These are phyloP conservation scores for Capsicum chinense DNA, from an alignment of 257 asterid genomes.

Conservation along the genomic window DNA sequence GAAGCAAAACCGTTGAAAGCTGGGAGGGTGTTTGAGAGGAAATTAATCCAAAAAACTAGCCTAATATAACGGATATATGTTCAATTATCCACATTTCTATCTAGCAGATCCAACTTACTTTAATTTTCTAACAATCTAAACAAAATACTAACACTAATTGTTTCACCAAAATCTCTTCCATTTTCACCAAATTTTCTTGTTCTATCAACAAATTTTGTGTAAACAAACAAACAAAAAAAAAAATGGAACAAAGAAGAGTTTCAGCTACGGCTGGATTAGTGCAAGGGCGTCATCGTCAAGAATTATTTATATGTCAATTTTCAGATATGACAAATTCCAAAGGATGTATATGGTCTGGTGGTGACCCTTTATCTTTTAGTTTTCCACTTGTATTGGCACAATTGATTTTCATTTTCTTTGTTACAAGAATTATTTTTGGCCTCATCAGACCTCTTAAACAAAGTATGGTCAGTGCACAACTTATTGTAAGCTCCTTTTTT, in stretches of 20 bases:
- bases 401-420: slow-evolving; percentile 34
- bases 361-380: slow-evolving; percentile 43
- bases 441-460: slow-evolving; percentile 55
- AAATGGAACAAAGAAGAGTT: slow-evolving; percentile 15
- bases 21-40: slow-evolving; percentile 10
- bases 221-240: too few relatives aligned
- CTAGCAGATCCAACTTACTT: background rate
- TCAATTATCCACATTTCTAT: slow-evolving; percentile 26
- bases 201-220: background rate
- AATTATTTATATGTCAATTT: slow-evolving; percentile 53
- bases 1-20: background rate
- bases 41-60: slow-evolving; percentile 2
- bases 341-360: slow-evolving; percentile 58
- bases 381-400: slow-evolving; percentile 51
- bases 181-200: background rate
- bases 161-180: background rate
- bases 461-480: slow-evolving; percentile 63
- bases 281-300: slow-evolving; percentile 43
- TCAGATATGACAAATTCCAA: slow-evolving; percentile 38
- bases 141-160: background rate
- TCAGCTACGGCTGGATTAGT: slow-evolving; percentile 43
- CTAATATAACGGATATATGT: background rate
- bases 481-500: slow-evolving; percentile 52
- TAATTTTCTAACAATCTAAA: background rate
- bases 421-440: slow-evolving; percentile 39